A percentile compares a stretch with the other conserved stretches of the same genome.
phyloP scores from a whole-genome alignment of 2,329 filamentous ascomycete species.

The Trichoderma sp. region DNA sequence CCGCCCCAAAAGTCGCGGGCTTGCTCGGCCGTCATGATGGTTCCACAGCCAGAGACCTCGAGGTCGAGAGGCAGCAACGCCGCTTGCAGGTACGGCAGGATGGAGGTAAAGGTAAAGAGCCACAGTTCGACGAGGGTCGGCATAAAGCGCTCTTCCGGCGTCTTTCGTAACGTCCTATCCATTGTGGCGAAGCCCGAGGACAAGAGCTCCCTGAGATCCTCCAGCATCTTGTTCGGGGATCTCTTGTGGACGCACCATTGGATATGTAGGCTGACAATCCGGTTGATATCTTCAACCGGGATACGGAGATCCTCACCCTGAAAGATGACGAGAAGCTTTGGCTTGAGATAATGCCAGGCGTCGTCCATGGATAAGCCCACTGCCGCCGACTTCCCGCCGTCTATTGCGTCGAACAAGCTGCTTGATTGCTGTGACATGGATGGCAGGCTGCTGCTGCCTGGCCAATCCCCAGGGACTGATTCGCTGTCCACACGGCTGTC shows the following conservation, averaged over 20 bases:
- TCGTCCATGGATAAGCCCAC: conserved; percentile 76
- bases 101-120: conserved; percentile 87
- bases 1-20: conserved; percentile 90
- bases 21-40: conserved; percentile 75
- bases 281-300: conserved; percentile 83
- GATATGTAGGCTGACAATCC: conserved; percentile 76
- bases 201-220: conserved; percentile 75
- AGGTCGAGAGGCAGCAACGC: conserved; percentile 92
- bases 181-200: conserved; percentile 82
- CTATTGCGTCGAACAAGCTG: conserved; percentile 54
- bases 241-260: conserved; percentile 76
- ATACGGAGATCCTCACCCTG: conserved; percentile 77
- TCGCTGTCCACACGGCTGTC: conserved; percentile 56
- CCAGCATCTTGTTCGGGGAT: conserved; percentile 69
- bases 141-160: conserved; percentile 85
- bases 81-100: conserved; percentile 91
- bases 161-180: conserved; percentile 76
- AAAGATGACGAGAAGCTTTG: conserved; percentile 75
- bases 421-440: conserved; percentile 49
- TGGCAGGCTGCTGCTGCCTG: conserved; percentile 56
- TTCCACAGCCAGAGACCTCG: conserved; percentile 84
- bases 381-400: conserved; percentile 58
- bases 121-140: conserved; percentile 90
- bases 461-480: conserved; percentile 53
- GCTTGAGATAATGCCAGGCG: conserved; percentile 79